A percentile compares a stretch with the other conserved stretches of the same genome.
phyloP scores from a whole-genome alignment of 2,329 filamentous ascomycete genomes.

The Tympanopsis confertula region DNA sequence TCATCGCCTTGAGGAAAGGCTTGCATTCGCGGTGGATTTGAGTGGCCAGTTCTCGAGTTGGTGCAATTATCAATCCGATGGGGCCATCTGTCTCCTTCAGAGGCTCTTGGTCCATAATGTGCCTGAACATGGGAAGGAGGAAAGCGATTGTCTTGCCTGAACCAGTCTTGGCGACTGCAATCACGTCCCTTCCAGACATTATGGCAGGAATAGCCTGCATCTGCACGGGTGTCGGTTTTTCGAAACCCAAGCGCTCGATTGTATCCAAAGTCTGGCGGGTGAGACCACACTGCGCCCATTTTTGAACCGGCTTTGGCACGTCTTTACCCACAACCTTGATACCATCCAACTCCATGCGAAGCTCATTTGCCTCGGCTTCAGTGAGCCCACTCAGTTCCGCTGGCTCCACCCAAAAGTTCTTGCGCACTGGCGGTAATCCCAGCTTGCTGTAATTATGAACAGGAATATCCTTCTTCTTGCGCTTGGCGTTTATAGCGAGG shows the following conservation, averaged over 20 bases:
- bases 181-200: constrained; percentile 91
- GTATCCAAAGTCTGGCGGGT: constrained; percentile 79
- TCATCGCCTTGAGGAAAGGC: constrained; percentile 79
- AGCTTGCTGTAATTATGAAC: constrained; percentile 77
- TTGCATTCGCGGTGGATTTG: constrained; percentile 94
- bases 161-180: constrained; percentile 93
- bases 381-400: constrained; percentile 72
- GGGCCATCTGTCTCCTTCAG: constrained; percentile 78
- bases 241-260: constrained; percentile 69
- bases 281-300: constrained; percentile 91
- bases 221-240: constrained; percentile 85
- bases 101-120: constrained; percentile 85
- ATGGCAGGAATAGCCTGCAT: constrained; percentile 88
- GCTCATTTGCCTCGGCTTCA: constrained; percentile 68
- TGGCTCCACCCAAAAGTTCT: constrained; percentile 91
- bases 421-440: constrained; percentile 74
- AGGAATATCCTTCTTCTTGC: constrained; percentile 93
- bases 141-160: constrained; percentile 97
- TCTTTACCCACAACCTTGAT: constrained; percentile 87
- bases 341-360: constrained; percentile 81
- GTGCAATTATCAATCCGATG: constrained; percentile 79
- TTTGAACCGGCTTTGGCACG: constrained; percentile 85
- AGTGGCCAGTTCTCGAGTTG: constrained; percentile 82
- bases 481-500: constrained; percentile 46
- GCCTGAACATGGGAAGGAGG: constrained; percentile 89